phyloP scores from a whole-genome alignment of 1,139 yeast species.

The Sugiyamaella paludigena region DNA sequence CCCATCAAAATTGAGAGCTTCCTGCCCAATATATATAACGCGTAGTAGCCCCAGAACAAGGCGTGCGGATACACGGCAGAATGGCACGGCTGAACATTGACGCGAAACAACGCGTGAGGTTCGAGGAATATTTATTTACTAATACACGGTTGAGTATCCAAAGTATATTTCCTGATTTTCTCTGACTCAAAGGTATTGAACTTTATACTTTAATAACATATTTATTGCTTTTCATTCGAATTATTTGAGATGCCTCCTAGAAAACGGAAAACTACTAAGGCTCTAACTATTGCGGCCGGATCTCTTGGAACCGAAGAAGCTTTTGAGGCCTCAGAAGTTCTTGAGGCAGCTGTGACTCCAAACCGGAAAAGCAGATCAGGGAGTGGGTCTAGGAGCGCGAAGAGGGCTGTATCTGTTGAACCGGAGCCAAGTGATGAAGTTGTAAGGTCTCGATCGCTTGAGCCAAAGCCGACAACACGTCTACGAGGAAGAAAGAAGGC shows the following conservation, averaged over 20 bases:
- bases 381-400: neutral
- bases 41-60: no score
- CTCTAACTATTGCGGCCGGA: neutral
- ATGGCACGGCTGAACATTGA: no score
- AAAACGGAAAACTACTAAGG: constrained; percentile 1
- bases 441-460: neutral
- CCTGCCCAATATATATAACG: no score
- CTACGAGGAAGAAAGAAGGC: constrained; percentile 7
- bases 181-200: no score
- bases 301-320: constrained; percentile 3
- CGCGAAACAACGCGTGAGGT: no score
- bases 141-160: no score
- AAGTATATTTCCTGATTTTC: no score
- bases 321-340: neutral
- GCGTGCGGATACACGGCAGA: no score
- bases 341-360: neutral
- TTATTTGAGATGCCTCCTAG: constrained; percentile 3
- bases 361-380: neutral
- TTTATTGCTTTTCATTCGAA: neutral
- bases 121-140: no score
- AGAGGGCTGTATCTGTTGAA: neutral
- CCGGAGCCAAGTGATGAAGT: neutral
- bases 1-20: no score
- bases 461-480: neutral
- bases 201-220: no score